A percentile compares a stretch with the other conserved stretches of the same genome.
These are phyloP conservation scores for Penicillium atrosanguineum DNA, from an alignment of 495 filamentous ascomycete genomes.

Conservation along the genomic window DNA sequence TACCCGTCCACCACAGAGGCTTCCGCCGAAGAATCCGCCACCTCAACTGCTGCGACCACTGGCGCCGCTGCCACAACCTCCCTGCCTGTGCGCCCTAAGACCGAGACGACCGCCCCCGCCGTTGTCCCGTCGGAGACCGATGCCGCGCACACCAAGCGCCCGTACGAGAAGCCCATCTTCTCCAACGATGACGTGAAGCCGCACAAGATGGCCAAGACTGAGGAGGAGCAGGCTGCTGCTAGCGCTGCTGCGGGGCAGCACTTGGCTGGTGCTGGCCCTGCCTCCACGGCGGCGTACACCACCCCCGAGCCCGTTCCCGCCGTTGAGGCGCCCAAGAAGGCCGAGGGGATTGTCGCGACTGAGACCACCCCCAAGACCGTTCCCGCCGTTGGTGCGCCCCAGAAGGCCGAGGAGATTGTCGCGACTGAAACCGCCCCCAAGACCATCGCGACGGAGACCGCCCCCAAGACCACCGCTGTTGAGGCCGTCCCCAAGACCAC, in stretches of 20 bases:
- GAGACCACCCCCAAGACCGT: slow-evolving; percentile 13
- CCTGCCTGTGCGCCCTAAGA: slow-evolving; percentile 35
- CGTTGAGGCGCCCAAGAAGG: slow-evolving; percentile 14
- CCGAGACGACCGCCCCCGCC: slow-evolving; percentile 13
- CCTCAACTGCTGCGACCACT: slow-evolving; percentile 6
- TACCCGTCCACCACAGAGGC: slow-evolving; percentile 23
- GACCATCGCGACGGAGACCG: slow-evolving; percentile 12
- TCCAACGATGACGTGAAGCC: slow-evolving; percentile 27
- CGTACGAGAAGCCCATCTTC: slow-evolving; percentile 35
- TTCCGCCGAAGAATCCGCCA: slow-evolving; percentile 18
- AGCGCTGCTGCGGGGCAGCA: slow-evolving; percentile 15
- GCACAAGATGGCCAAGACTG: slow-evolving; percentile 30
- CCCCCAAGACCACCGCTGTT: slow-evolving; percentile 64
- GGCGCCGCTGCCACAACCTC: slow-evolving; percentile 8
- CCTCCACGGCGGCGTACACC: slow-evolving; percentile 23
- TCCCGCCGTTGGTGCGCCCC: slow-evolving; percentile 8
- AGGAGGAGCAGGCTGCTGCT: slow-evolving; percentile 24
- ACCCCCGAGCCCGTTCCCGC: slow-evolving; percentile 21
- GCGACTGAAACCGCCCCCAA: slow-evolving; percentile 51
- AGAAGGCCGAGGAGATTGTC: slow-evolving; percentile 48
- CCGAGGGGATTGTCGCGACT: slow-evolving; percentile 64
- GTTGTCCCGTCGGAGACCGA: slow-evolving; percentile 20
- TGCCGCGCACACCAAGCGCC: slow-evolving; percentile 24
- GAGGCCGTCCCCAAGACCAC: not conserved
- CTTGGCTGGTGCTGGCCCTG: slow-evolving; percentile 24